Base-by-base conservation (phyloP, 345 rosid genomes). In the Aethionema arabicum region DNA sequence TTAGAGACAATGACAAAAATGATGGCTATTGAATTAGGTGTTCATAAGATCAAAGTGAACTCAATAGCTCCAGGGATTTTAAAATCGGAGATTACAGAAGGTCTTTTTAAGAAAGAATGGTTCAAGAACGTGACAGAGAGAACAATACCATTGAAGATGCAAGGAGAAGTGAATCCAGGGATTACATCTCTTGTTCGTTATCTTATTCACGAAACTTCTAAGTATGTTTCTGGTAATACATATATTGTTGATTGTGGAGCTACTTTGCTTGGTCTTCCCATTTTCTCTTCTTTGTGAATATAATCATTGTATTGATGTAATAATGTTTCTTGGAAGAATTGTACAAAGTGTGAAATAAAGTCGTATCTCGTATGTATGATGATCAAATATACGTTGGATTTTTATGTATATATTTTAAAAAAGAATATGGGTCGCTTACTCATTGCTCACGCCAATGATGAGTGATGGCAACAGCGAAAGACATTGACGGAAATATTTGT, bases 21-120 rank as follows among this genome's bases (percentile, higher is more conserved):
- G 74, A 91, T 88, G 92, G 91, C 95, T 5, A 0, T 82, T 29
- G 98, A 88, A 72, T 56, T 86, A 37, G 98, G 90, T 12, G 70
- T 4, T 14, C 40, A 80, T 67, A 88, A 88, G 0, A 91, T 91
- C 69, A 72, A 91, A 69, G 95, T 86, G 67, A 88, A 91, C 72
- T 76, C 95, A 1, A 79, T 91, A 32, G 77, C 91, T 1, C 95
- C 96, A 0, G 98, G 90, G 11, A 71, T 86, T 39, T 82, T 86
- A 30, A 79, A 65, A 58, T 88, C 96, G 0, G 98, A 91, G 82
- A 84, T 84, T 52, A 91, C 91, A 0, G 44, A 78, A 55, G 67
- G 43, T 41, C 88, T 86, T n/a, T 59, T 84, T 83, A 65, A 80
- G 36, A 84, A 74, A 43, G 73, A 83, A 4, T 84, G 98, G 95